These are phyloP conservation scores for Massarina eburnea DNA, from an alignment of 2,329 filamentous ascomycete species.

Conservation along the genomic window DNA sequence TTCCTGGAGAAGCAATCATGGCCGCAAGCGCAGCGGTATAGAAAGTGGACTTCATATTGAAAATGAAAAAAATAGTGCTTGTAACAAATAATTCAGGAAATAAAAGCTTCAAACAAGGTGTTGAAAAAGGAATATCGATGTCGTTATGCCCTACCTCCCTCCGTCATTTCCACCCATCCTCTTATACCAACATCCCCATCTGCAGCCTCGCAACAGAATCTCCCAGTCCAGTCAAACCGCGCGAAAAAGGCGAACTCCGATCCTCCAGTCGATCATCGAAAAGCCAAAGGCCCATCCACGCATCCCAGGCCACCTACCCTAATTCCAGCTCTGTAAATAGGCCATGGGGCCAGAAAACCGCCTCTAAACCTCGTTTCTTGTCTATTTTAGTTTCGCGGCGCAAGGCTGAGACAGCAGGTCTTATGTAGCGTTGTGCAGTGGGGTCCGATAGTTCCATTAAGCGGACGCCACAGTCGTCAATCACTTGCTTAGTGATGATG, in stretches of 20 bases:
- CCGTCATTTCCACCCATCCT: background rate
- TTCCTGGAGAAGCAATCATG: slow-evolving; percentile 5
- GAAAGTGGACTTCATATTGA: slow-evolving; percentile 11
- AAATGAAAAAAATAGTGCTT: background rate
- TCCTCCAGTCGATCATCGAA: background rate
- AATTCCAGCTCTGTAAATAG: background rate
- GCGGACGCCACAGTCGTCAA: background rate
- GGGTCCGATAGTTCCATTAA: background rate
- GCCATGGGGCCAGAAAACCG: background rate
- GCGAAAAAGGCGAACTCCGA: background rate
- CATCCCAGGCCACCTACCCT: background rate
- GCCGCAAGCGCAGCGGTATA: slow-evolving; percentile 9
- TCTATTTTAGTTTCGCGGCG: slow-evolving; percentile 3
- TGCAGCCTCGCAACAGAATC: background rate
- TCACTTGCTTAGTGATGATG: background rate
- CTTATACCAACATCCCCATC: background rate
- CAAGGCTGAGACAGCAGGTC: slow-evolving; percentile 11
- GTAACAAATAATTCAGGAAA: background rate
- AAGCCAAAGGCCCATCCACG: no score
- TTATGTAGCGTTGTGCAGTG: background rate
- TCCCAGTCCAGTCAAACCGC: background rate
- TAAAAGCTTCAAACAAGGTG: no score
- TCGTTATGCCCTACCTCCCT: background rate
- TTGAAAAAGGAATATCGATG: background rate
- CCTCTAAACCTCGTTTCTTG: no score